phyloP scores from a whole-genome alignment of 2,329 filamentous ascomycete species.

The Trichoderma hamatum region DNA sequence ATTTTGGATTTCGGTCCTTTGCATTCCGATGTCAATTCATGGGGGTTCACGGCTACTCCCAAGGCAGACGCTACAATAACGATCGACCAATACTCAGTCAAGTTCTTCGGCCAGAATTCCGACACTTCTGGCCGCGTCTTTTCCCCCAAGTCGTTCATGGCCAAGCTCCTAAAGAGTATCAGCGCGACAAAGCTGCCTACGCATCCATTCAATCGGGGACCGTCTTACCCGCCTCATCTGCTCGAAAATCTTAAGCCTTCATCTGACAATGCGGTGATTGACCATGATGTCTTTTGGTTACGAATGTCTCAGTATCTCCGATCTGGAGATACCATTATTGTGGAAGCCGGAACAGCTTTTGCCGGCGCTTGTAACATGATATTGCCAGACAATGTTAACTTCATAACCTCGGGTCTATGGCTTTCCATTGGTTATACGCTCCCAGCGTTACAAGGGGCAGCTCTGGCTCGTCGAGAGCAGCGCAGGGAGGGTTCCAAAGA shows the following conservation, averaged over 20 bases:
- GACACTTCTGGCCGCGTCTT: constrained; percentile 36
- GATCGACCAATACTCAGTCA: constrained; percentile 31
- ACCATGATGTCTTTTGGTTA: constrained; percentile 54
- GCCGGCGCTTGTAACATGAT: constrained; percentile 56
- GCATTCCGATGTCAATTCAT: constrained; percentile 51
- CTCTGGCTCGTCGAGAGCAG: constrained; percentile 55
- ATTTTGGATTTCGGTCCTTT: constrained; percentile 52
- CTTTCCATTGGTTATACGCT: constrained; percentile 65
- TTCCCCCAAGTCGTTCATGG: constrained; percentile 32
- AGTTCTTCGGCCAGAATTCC: not conserved
- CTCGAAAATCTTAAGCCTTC: not conserved
- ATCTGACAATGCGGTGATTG: constrained; percentile 42
- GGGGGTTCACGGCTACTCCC: constrained; percentile 43
- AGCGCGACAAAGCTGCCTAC: constrained; percentile 31
- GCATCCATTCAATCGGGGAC: constrained; percentile 34
- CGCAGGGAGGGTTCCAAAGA: not conserved
- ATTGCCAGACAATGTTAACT: constrained; percentile 51
- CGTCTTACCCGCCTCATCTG: constrained; percentile 33
- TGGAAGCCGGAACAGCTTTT: constrained; percentile 60
- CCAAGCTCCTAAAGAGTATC: constrained; percentile 38
- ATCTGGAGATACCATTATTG: constrained; percentile 58
- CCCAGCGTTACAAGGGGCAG: constrained; percentile 58
- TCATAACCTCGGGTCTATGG: constrained; percentile 59
- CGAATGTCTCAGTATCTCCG: constrained; percentile 51
- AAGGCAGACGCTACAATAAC: constrained; percentile 38